phyloP scores from a whole-genome alignment of 352 stramenopile genomes.

The Phytopythium sindhum region DNA sequence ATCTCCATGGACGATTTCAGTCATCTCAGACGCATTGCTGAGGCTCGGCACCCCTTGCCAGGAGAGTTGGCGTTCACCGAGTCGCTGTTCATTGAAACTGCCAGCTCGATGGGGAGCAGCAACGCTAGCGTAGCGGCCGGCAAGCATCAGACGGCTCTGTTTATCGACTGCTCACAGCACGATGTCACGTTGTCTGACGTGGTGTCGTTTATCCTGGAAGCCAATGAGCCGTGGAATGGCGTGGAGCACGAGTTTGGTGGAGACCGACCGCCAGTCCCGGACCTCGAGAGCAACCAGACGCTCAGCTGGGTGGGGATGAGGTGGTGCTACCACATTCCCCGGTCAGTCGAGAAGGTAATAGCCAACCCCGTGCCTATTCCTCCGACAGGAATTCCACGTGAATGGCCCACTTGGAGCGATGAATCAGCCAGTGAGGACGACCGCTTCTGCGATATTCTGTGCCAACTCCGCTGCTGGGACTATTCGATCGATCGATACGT shows the following conservation, averaged over 20 bases:
- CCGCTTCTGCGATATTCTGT: constrained; percentile 68
- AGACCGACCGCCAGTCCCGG: constrained; percentile 18
- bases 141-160: constrained; percentile 7
- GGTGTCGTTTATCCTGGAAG: constrained; percentile 41
- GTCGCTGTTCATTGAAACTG: constrained; percentile 62
- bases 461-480: constrained; percentile 73
- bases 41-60: constrained; percentile 38
- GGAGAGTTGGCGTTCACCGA: constrained; percentile 72
- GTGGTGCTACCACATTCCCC: constrained; percentile 76
- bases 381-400: constrained; percentile 47
- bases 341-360: constrained; percentile 45
- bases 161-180: constrained; percentile 12
- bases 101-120: constrained; percentile 13
- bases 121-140: not conserved
- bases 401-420: constrained; percentile 61
- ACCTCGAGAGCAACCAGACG: constrained; percentile 43
- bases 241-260: constrained; percentile 14
- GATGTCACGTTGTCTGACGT: constrained; percentile 33
- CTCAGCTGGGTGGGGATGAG: constrained; percentile 76
- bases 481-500: constrained; percentile 43
- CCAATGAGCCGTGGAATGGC: constrained; percentile 55
- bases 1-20: constrained; percentile 49
- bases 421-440: constrained; percentile 22
- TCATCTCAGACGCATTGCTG: constrained; percentile 44
- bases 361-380: constrained; percentile 59